Evolutionary conservation across 75 land plant species (phyloP), one percentile per base, ranked within the genome.

Genomic region (Pinus taeda): DNA sequence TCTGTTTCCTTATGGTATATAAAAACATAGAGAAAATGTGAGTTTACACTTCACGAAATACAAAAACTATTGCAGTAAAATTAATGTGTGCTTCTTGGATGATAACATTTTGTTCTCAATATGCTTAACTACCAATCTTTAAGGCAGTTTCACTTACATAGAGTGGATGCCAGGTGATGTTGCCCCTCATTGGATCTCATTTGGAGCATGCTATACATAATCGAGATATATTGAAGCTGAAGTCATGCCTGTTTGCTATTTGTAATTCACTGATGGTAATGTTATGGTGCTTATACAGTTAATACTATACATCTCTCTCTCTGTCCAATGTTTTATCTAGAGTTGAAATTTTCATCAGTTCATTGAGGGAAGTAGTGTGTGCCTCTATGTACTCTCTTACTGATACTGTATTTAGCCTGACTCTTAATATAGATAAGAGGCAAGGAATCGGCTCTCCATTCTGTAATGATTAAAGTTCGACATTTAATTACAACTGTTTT

Each of bases 181-280:
- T 76, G 59, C 91, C 91, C 24, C 65, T 89, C 33, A 61, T 85
- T 72, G 20, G 59, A 62, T 73, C 75, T 49, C 77, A 69, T 24
- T 70, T 91, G 73, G 87, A 87, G 61, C 29, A 69, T 74, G 87
- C 93, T 7, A 60, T 83, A 57, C 57, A 18, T 45, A 61, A 18
- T 53, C 72, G n/a, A 45, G 85, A 91, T 79, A 79, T 77, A 24
- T 53, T 79, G 74, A 91, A 73, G 84, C 83, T 87, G 17, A 91
- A 89, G 80, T 80, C 87, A 61, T 89, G 91, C 78, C 79, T 91
- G 26, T 91, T 85, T 83, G 73, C 93, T 13, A 53, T 87, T 61
- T 91, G 93, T 76, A 85, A 85, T 39, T 89, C 91, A 37, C 83
- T 91, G 36, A 74, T 81, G 91, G 93, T 91, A 89, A 69, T 18